These are phyloP conservation scores for Trichoderma oligosporum DNA, from an alignment of 2,329 filamentous ascomycete genomes.

Conservation along the genomic window DNA sequence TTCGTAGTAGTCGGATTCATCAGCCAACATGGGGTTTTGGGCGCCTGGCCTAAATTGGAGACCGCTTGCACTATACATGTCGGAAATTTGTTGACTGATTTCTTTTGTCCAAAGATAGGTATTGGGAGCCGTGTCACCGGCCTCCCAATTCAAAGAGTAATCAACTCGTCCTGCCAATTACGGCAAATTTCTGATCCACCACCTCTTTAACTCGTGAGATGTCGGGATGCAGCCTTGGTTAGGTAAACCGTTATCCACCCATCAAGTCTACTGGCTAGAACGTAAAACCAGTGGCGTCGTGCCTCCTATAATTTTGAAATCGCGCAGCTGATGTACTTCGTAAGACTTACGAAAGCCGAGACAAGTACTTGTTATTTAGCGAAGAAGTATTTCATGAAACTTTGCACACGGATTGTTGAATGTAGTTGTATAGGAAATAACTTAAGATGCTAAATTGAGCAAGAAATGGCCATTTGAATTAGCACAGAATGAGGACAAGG, in stretches of 20 bases:
- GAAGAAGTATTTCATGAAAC: background rate
- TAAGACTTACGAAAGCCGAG: background rate
- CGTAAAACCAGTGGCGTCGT: background rate
- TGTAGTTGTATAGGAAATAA: too few relatives aligned
- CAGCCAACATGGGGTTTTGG: background rate
- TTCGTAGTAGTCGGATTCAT: background rate
- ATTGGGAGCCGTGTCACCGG: background rate
- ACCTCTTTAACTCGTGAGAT: background rate
- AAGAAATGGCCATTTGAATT: background rate
- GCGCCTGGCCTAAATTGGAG: background rate
- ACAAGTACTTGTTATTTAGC: background rate
- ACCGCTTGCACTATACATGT: background rate
- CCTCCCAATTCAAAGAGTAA: background rate
- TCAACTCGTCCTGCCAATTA: background rate
- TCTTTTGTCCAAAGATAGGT: background rate
- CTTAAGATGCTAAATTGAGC: background rate
- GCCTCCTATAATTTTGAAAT: background rate
- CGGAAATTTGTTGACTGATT: background rate
- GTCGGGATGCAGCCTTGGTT: background rate
- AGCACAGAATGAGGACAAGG: background rate
- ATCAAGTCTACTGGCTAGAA: background rate
- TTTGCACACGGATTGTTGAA: too few relatives aligned
- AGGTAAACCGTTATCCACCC: conserved; percentile 1
- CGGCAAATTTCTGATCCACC: conserved; percentile 4
- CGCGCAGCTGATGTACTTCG: background rate